phyloP scores from a whole-genome alignment of 306 rosid species.

The Vigna reflexopilosa region DNA sequence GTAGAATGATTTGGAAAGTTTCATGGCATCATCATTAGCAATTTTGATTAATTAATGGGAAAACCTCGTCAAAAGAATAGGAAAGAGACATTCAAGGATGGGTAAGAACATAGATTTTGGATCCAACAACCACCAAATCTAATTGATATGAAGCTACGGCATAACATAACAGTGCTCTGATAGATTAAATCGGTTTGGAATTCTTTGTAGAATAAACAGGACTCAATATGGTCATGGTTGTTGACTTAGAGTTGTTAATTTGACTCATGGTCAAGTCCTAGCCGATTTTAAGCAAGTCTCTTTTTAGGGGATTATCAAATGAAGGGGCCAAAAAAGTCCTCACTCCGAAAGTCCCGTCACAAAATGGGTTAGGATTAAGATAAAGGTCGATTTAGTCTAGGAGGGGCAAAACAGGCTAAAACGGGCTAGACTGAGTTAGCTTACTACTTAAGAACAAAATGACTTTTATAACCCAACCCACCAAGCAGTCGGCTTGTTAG shows the following conservation, averaged over 20 bases:
- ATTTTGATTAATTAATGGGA: slow-evolving; percentile 25
- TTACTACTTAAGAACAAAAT: too few species aligned
- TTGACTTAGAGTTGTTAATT: too few species aligned
- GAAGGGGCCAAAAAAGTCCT: too few species aligned
- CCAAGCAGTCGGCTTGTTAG: too few species aligned
- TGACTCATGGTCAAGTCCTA: too few species aligned
- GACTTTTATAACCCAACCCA: too few species aligned
- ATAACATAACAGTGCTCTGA: not conserved
- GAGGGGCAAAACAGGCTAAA: too few species aligned
- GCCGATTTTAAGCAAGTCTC: too few species aligned
- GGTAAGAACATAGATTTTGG: slow-evolving; percentile 13
- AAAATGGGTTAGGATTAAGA: too few species aligned
- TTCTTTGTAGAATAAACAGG: not conserved
- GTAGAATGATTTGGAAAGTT: slow-evolving; percentile 30
- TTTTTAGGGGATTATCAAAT: too few species aligned
- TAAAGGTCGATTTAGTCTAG: too few species aligned
- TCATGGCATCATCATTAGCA: slow-evolving; percentile 29
- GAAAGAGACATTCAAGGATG: slow-evolving; percentile 6
- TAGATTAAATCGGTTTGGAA: slow-evolving; percentile 4
- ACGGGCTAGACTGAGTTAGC: rapidly evolving
- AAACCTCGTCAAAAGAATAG: not conserved
- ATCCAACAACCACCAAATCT: slow-evolving; percentile 37
- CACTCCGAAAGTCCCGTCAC: too few species aligned
- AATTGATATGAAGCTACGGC: slow-evolving; percentile 5
- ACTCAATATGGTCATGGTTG: not conserved